phyloP scores from a whole-genome alignment of 306 rosid species.

The Herpetospermum pedunculosum region DNA sequence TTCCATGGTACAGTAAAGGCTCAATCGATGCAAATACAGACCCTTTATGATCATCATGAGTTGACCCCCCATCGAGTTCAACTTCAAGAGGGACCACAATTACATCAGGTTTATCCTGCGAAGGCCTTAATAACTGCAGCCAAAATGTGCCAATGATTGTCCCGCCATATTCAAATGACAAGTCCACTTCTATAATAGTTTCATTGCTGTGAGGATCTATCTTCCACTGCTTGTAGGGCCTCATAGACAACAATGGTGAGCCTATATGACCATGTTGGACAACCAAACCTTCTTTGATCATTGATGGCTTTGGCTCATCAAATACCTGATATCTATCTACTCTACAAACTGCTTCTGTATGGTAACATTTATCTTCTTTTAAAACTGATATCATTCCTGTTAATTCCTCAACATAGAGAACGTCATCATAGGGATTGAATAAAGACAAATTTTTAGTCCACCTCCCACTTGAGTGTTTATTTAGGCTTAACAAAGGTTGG shows the following conservation, averaged over 20 bases:
- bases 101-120: slow-evolving; percentile 52
- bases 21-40: slow-evolving; percentile 53
- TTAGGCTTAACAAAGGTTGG: slow-evolving; percentile 43
- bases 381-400: slow-evolving; percentile 66
- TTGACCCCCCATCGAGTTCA: slow-evolving; percentile 29
- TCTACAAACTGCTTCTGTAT: slow-evolving; percentile 66
- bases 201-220: slow-evolving; percentile 63
- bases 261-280: slow-evolving; percentile 42
- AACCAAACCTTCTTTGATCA: slow-evolving; percentile 53
- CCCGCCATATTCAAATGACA: slow-evolving; percentile 46
- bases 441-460: slow-evolving; percentile 63
- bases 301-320: slow-evolving; percentile 29
- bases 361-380: slow-evolving; percentile 37
- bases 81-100: slow-evolving; percentile 80
- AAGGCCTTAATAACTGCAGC: slow-evolving; percentile 58
- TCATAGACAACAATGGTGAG: slow-evolving; percentile 49
- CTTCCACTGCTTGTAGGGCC: slow-evolving; percentile 71
- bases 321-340: slow-evolving; percentile 30
- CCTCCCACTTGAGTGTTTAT: slow-evolving; percentile 55
- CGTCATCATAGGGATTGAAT: slow-evolving; percentile 72
- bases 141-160: slow-evolving; percentile 67
- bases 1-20: slow-evolving; percentile 13
- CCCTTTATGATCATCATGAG: slow-evolving; percentile 19
- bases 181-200: slow-evolving; percentile 57
- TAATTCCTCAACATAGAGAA: slow-evolving; percentile 55